These are phyloP conservation scores for Gossypium laxum DNA, from an alignment of 441 rosid genomes.

Conservation along the genomic window DNA sequence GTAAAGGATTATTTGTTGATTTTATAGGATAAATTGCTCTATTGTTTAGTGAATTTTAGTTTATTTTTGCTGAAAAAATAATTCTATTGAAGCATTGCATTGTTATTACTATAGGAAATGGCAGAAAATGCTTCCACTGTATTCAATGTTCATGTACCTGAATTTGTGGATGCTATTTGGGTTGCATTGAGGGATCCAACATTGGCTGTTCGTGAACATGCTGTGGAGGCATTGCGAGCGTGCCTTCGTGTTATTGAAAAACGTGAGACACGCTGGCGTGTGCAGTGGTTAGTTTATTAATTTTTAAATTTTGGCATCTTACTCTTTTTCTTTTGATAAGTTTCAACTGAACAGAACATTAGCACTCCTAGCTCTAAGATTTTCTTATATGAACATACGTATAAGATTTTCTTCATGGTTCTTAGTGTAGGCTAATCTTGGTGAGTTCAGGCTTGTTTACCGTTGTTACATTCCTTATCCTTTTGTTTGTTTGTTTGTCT, in stretches of 20 bases:
- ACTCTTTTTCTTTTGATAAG: constrained; percentile 4
- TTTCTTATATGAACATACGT: not conserved
- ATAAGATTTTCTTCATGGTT: not conserved
- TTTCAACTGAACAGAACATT: not conserved
- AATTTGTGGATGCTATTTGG: constrained; percentile 98
- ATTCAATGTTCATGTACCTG: constrained; percentile 91
- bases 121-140: constrained; percentile 99
- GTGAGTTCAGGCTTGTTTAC: not conserved
- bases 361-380: not conserved
- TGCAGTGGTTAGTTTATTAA: constrained; percentile 78
- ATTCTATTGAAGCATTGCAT: constrained; percentile 5
- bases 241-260: constrained; percentile 98
- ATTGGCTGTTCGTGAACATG: constrained; percentile 75
- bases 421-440: not conserved
- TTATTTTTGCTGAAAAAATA: not conserved
- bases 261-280: constrained; percentile 99
- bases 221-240: constrained; percentile 98
- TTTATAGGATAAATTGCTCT: not conserved
- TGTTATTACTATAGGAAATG: constrained; percentile 66
- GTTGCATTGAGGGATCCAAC: constrained; percentile 93
- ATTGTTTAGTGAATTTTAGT: not conserved
- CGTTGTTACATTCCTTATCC: not conserved
- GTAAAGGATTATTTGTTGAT: constrained; percentile 13
- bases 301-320: not conserved
- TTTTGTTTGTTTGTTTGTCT: not conserved